Base-by-base conservation (phyloP, 2,329 filamentous ascomycete species). In the Aspergillus proliferans region DNA sequence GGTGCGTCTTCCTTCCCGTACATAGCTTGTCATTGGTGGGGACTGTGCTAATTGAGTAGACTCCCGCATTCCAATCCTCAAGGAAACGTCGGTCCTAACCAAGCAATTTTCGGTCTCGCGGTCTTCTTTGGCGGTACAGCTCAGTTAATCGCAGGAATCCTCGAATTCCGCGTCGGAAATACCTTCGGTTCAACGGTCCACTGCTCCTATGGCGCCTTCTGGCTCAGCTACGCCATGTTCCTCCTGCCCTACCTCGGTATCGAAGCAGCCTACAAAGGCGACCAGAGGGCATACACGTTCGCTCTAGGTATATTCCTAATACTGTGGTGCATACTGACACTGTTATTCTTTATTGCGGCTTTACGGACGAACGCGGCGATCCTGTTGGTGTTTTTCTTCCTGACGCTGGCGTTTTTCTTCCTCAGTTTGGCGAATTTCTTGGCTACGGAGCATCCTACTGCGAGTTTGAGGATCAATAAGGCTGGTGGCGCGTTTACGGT, bases 131-230 rank as follows among this genome's bases (percentile, higher is more conserved):
- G 61, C n/a, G 60, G 61, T 14, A 49, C 54, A 6, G 55, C 58
- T 28, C 59, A 64, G 39, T 49, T 64, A 33, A 46, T 64, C 9
- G 61, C 58, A 3, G 61, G 60, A 6, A 47, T 64, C 22, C 71
- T 75, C 66, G 66, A 75, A 55, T 75, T 74, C 50, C 64, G 65
- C 10, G 71, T 80, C 8, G 80, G 80, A n/a, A 83, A 83, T 68
- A 82, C 79, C 9, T 83, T 83, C 46, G 81, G 79, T 71, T 79
- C 78, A 26, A 83, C 80, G 6, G 77, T 81, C 7, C 78, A 83
- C 50, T 78, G 76, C 39, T 81, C 77, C 3, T 84, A 82, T 60
- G 79, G 80, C 49, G 79, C 79, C 51, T 83, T 83, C 70, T 83
- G 80, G 80, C 73, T 83, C 52, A 74, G 76, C 21, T 81, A 78